A percentile compares a stretch with the other conserved stretches of the same genome.
phyloP scores from a whole-genome alignment of 441 rosid species.

The Arabidopsis lyrata region DNA sequence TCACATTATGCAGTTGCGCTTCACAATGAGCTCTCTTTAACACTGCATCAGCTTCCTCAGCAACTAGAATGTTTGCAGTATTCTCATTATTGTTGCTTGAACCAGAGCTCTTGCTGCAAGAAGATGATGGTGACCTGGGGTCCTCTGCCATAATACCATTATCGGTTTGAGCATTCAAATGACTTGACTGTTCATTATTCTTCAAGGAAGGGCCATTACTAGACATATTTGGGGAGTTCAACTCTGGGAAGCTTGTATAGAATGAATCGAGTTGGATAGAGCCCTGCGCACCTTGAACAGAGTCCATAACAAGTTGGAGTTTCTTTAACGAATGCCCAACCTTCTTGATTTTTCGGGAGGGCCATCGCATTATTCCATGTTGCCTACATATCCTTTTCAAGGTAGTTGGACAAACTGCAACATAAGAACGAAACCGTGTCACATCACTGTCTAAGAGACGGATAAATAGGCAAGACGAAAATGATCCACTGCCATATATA shows the following conservation, averaged over 20 bases:
- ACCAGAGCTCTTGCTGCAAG: slow-evolving; percentile 70
- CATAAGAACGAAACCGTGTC: slow-evolving; percentile 28
- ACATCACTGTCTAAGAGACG: slow-evolving; percentile 31
- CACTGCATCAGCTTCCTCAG: slow-evolving; percentile 48
- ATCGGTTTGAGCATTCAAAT: slow-evolving; percentile 48
- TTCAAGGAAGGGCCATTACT: slow-evolving; percentile 47
- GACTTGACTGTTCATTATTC: slow-evolving; percentile 41
- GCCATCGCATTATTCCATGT: slow-evolving; percentile 93
- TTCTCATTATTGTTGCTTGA: slow-evolving; percentile 48
- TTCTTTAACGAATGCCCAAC: slow-evolving; percentile 86
- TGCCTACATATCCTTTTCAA: slow-evolving; percentile 92
- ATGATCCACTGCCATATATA: slow-evolving; percentile 6
- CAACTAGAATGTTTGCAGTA: slow-evolving; percentile 43
- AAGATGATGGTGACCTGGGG: slow-evolving; percentile 64
- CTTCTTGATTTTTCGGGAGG: slow-evolving; percentile 89
- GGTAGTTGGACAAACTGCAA: slow-evolving; percentile 93
- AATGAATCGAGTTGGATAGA: slow-evolving; percentile 76
- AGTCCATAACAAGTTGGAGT: slow-evolving; percentile 80
- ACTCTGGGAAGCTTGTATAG: slow-evolving; percentile 79
- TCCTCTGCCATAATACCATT: slow-evolving; percentile 45
- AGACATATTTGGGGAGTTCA: slow-evolving; percentile 60
- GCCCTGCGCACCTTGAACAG: slow-evolving; percentile 81
- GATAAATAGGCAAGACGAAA: slow-evolving; percentile 13
- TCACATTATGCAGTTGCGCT: slow-evolving; percentile 57
- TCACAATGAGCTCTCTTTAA: slow-evolving; percentile 65